Percentiles rank a stretch among this genome's conserved stretches.
Evolutionary conservation across 2,329 filamentous ascomycete genomes (phyloP).

Genomic region (Ophiocordyceps sinensis): DNA sequence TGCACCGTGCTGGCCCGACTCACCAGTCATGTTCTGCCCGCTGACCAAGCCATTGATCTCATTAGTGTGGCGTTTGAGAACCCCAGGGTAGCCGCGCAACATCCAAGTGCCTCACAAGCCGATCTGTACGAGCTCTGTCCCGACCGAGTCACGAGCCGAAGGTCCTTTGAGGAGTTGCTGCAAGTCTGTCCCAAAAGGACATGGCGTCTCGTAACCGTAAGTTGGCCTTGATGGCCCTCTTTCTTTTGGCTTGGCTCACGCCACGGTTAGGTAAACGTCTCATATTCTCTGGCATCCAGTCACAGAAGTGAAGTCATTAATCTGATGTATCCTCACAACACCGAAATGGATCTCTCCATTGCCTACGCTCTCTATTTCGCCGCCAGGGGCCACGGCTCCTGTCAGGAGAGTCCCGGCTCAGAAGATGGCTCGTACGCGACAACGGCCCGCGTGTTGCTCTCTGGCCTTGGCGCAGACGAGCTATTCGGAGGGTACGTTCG

Average conservation of each 20-base stretch:
- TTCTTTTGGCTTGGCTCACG: not conserved
- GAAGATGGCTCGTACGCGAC: slow-evolving; percentile 40
- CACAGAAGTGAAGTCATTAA: slow-evolving; percentile 57
- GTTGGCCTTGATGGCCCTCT: slow-evolving; percentile 8
- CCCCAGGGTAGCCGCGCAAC: slow-evolving; percentile 51
- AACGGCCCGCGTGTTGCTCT: slow-evolving; percentile 69
- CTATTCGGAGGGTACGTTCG: slow-evolving; percentile 88
- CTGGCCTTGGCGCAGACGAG: slow-evolving; percentile 89
- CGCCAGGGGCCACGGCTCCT: slow-evolving; percentile 52
- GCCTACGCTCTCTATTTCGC: slow-evolving; percentile 91
- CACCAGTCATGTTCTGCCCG: slow-evolving; percentile 59
- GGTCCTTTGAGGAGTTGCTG: slow-evolving; percentile 62
- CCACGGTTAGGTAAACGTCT: slow-evolving; percentile 52
- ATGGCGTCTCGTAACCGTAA: slow-evolving; percentile 71
- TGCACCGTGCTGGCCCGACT: slow-evolving; percentile 79
- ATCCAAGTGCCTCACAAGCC: slow-evolving; percentile 18
- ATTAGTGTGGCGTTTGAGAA: slow-evolving; percentile 98
- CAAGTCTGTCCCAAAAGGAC: slow-evolving; percentile 50
- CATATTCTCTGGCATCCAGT: slow-evolving; percentile 57
- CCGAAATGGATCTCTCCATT: slow-evolving; percentile 97
- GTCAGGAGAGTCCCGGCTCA: slow-evolving; percentile 16
- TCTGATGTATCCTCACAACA: slow-evolving; percentile 86
- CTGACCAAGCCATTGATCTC: slow-evolving; percentile 60
- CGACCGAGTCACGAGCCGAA: slow-evolving; percentile 74
- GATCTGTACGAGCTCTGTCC: slow-evolving; percentile 69